These are phyloP conservation scores for Calonectria montana DNA, from an alignment of 2,329 filamentous ascomycete genomes.

Conservation along the genomic window DNA sequence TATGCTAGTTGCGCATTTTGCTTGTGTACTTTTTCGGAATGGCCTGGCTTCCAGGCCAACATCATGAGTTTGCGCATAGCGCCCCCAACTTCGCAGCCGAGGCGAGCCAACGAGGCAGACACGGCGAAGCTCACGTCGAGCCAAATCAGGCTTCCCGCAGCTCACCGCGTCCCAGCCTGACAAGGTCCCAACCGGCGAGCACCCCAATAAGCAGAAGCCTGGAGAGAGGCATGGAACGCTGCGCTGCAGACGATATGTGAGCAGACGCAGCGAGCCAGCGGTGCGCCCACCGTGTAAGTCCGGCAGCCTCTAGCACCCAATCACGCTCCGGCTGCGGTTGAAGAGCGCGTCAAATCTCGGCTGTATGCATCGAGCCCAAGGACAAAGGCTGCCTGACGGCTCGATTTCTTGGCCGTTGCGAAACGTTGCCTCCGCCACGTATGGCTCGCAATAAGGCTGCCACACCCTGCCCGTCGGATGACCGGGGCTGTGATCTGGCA, in stretches of 20 bases:
- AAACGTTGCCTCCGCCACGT: background rate
- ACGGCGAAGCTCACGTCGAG: background rate
- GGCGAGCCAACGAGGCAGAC: conserved; percentile 1
- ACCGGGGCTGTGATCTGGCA: background rate
- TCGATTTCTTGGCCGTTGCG: background rate
- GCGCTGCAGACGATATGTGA: background rate
- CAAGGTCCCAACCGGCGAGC: background rate
- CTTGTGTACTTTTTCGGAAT: background rate
- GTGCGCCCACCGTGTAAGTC: background rate
- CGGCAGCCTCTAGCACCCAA: background rate
- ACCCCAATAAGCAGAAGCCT: background rate
- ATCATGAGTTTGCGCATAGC: background rate
- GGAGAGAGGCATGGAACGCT: background rate
- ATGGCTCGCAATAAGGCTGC: background rate
- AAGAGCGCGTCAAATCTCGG: background rate
- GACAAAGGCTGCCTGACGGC: background rate
- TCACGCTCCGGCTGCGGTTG: conserved; percentile 1
- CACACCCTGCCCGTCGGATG: background rate
- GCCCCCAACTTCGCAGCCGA: background rate
- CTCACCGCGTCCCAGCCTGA: background rate
- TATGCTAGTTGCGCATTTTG: background rate
- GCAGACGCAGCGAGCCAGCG: background rate
- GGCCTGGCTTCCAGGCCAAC: background rate
- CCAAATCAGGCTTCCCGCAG: background rate
- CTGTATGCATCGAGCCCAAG: background rate